Evolutionary conservation across 495 filamentous ascomycete species (phyloP).

Genomic region (Entonaema liquescens): DNA sequence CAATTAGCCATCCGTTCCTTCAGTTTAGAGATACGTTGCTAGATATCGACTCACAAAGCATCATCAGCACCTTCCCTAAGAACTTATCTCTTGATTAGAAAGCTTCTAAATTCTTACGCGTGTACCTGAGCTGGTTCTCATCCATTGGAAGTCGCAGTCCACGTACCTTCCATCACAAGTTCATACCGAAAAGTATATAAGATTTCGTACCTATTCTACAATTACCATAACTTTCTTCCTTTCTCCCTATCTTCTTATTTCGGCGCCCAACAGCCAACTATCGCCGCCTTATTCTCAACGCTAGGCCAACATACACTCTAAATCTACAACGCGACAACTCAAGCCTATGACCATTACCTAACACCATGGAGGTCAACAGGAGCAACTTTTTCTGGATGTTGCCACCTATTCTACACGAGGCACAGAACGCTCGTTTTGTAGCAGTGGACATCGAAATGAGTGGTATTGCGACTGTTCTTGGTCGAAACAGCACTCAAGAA

Average conservation of each 20-base stretch:
- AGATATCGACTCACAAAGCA: background rate
- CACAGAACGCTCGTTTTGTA: slow-evolving; percentile 71
- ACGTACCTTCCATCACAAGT: background rate
- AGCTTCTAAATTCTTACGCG: background rate
- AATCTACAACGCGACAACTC: background rate
- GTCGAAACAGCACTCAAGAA: slow-evolving; percentile 58
- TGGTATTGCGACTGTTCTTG: slow-evolving; percentile 60
- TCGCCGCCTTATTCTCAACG: background rate
- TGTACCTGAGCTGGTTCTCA: background rate
- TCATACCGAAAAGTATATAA: background rate
- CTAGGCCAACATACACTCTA: background rate
- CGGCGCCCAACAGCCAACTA: background rate
- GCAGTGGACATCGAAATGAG: slow-evolving; percentile 81
- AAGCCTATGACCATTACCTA: background rate
- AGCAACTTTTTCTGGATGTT: slow-evolving; percentile 64
- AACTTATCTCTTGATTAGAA: background rate
- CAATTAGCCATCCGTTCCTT: background rate
- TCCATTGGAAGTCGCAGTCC: background rate
- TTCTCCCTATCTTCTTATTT: too few species aligned
- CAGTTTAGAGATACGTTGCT: background rate
- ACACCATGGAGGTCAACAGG: slow-evolving; percentile 70
- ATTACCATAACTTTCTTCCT: background rate
- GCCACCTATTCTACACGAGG: slow-evolving; percentile 65
- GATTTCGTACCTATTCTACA: background rate
- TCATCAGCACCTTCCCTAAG: background rate